Evolutionary conservation across 129 eudicot genomes (phyloP).

Genomic region (Tanacetum coccineum): DNA sequence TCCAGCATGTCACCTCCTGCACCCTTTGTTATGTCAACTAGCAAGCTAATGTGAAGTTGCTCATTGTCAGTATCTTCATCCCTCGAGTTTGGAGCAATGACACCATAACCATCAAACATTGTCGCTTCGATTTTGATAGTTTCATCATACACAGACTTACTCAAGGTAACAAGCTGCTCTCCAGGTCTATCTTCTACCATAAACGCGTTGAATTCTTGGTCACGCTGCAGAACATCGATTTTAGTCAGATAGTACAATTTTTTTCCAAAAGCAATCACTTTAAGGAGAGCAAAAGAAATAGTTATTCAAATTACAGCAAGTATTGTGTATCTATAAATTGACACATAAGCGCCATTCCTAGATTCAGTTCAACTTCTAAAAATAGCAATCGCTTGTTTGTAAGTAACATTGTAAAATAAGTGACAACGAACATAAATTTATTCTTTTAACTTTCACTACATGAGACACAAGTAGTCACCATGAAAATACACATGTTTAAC

Average conservation of each 20-base stretch:
- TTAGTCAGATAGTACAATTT: background rate
- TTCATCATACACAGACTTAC: conserved; percentile 42
- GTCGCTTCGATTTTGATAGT: conserved; percentile 68
- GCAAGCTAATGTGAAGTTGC: conserved; percentile 56
- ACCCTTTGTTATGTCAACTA: conserved; percentile 57
- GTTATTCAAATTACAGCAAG: background rate
- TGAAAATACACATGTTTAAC: background rate
- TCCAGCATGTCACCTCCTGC: conserved; percentile 44
- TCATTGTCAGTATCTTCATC: conserved; percentile 27
- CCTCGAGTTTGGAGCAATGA: conserved; percentile 28
- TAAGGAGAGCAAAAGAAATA: background rate
- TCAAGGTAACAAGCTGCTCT: conserved; percentile 52
- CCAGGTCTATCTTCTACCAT: conserved; percentile 63
- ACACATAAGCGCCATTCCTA: background rate
- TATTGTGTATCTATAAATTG: background rate
- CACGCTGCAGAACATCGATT: conserved; percentile 37
- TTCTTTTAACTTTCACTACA: background rate
- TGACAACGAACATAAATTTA: background rate
- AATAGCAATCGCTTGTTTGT: background rate
- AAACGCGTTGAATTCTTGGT: conserved; percentile 41
- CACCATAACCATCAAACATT: conserved; percentile 65
- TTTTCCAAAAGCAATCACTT: background rate
- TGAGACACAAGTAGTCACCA: no score
- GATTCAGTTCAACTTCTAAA: background rate
- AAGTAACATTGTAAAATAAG: background rate